Evolutionary conservation across 2,329 filamentous ascomycete genomes (phyloP).

Genomic region (Pseudogymnoascus sp.): DNA sequence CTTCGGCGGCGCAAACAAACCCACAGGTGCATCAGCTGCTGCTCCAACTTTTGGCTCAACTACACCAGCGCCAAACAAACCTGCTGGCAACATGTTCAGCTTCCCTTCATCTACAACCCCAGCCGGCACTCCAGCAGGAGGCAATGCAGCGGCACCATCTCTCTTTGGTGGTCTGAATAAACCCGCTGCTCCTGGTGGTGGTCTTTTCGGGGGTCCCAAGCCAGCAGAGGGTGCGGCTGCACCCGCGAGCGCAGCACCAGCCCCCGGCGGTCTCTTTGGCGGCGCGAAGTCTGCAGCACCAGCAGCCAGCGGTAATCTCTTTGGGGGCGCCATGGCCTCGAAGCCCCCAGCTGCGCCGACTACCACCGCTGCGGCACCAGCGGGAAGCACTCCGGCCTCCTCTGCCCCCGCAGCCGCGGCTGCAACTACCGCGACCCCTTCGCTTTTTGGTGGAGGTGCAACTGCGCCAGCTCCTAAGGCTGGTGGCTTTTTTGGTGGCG

Average conservation of each 20-base stretch:
- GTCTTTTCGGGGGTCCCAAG: slow-evolving; percentile 29
- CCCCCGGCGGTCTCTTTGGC: slow-evolving; percentile 16
- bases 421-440: not conserved
- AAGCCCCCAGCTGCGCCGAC: not conserved
- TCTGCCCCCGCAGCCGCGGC: not conserved
- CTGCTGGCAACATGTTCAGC: slow-evolving; percentile 1
- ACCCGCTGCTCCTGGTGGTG: slow-evolving; percentile 14
- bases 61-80: slow-evolving; percentile 22
- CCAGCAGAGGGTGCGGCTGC: slow-evolving; percentile 18
- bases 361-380: not conserved
- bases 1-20: slow-evolving; percentile 8
- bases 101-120: slow-evolving; percentile 11
- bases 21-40: slow-evolving; percentile 10
- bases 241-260: slow-evolving; percentile 25
- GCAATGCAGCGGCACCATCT: slow-evolving; percentile 9
- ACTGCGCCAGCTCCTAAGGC: not conserved
- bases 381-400: slow-evolving; percentile 11
- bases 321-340: not conserved
- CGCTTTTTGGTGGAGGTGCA: slow-evolving; percentile 14
- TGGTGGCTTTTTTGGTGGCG: slow-evolving; percentile 10
- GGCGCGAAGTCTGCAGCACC: slow-evolving; percentile 14
- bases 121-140: not conserved
- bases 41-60: slow-evolving; percentile 16
- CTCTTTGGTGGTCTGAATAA: slow-evolving; percentile 13
- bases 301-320: slow-evolving; percentile 13